Percentiles rank a stretch among this genome's conserved stretches.
phyloP scores from a whole-genome alignment of 345 rosid species.

The Brassica carinata region DNA sequence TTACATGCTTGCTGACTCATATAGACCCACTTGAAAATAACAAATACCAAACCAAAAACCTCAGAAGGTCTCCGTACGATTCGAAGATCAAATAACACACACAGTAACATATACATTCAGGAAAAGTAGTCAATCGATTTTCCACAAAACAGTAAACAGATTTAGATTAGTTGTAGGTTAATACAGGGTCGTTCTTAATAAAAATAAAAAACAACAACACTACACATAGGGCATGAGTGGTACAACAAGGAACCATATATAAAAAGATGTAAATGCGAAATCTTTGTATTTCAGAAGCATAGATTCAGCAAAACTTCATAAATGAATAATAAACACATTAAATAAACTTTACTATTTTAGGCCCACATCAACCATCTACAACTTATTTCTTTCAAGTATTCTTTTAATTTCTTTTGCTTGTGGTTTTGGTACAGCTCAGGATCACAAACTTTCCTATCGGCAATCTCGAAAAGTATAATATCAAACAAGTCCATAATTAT shows the following conservation, averaged over 20 bases:
- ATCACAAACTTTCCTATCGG: slow-evolving; percentile 13
- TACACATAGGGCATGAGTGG: slow-evolving; percentile 9
- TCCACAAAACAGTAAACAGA: slow-evolving; percentile 8
- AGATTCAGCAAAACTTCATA: slow-evolving; percentile 8
- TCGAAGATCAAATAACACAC: not conserved
- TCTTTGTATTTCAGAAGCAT: slow-evolving; percentile 13
- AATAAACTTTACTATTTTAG: slow-evolving; percentile 23
- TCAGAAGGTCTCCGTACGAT: slow-evolving; percentile 8
- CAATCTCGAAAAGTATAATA: not conserved
- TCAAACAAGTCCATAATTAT: slow-evolving; percentile 8
- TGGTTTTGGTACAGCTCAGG: not conserved
- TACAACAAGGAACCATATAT: not conserved
- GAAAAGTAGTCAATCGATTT: slow-evolving; percentile 8
- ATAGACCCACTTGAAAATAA: not conserved
- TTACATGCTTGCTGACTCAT: slow-evolving; percentile 22
- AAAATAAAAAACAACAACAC: too few species aligned
- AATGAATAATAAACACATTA: not conserved
- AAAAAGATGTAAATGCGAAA: slow-evolving; percentile 20
- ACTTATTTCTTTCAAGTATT: not conserved
- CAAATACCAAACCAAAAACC: slow-evolving; percentile 6
- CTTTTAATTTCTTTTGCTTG: too few species aligned
- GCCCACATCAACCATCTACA: slow-evolving; percentile 19
- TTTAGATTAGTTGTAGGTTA: not conserved
- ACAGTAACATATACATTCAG: not conserved
- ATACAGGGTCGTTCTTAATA: not conserved